Evolutionary conservation across 2,329 filamentous ascomycete genomes (phyloP).

Genomic region (Xylaria digitata): DNA sequence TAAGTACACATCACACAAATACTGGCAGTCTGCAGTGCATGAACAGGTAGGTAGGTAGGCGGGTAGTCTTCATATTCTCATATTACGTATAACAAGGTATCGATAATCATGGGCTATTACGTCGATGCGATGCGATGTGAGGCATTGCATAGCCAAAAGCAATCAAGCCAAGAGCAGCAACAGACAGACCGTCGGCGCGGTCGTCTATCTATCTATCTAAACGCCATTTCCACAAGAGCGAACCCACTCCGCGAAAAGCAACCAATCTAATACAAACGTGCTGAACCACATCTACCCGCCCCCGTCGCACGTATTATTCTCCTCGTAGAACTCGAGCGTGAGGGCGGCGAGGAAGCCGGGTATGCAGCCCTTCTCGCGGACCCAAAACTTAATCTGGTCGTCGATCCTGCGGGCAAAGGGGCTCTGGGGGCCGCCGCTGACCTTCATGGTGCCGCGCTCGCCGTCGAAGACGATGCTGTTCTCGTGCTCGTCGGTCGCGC

Average conservation of each 20-base stretch:
- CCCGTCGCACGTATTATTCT: slow-evolving; percentile 57
- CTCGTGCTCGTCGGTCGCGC: slow-evolving; percentile 73
- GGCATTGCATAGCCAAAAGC: neutral
- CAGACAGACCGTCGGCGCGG: neutral
- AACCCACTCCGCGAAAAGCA: no score
- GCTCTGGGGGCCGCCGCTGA: slow-evolving; percentile 88
- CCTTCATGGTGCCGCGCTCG: slow-evolving; percentile 97
- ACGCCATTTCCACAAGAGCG: no score
- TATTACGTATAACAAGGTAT: no score
- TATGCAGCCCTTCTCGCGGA: slow-evolving; percentile 91
- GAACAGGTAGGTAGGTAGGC: no score
- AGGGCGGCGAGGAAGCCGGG: slow-evolving; percentile 91
- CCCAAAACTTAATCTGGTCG: slow-evolving; percentile 94
- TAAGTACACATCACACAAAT: no score
- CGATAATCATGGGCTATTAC: neutral
- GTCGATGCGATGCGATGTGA: neutral
- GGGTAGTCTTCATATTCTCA: no score
- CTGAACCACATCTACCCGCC: neutral
- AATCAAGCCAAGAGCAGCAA: neutral
- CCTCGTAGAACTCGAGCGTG: slow-evolving; percentile 93
- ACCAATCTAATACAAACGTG: no score
- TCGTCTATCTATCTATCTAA: no score
- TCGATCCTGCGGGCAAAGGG: slow-evolving; percentile 86
- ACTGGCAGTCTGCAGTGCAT: no score
- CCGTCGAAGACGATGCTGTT: slow-evolving; percentile 87